Conservation (phyloP, 441 rosid genomes). For the Omphalea diandra region DNA sequence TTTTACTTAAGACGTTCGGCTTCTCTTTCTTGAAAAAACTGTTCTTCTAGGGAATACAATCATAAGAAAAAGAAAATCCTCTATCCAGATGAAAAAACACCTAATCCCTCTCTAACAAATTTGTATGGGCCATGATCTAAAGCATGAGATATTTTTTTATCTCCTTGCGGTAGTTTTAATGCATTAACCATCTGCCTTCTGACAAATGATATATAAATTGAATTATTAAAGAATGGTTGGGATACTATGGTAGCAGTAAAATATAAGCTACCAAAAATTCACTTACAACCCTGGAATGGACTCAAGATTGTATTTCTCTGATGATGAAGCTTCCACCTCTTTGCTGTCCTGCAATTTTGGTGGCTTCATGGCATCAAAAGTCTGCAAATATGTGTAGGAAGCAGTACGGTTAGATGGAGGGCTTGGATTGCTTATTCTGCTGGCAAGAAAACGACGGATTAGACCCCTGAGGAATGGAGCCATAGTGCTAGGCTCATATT, state of each 20-base stretch:
- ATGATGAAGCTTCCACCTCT: conserved; percentile 43
- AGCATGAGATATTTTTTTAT: neutral
- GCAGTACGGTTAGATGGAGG: conserved; percentile 53
- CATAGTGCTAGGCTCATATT: conserved; percentile 94
- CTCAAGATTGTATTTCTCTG: conserved; percentile 83
- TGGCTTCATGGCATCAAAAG: conserved; percentile 61
- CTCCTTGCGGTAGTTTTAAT: conserved; percentile 5
- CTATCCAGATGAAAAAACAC: neutral
- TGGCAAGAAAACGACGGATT: conserved; percentile 91
- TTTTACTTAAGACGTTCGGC: neutral
- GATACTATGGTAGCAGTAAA: neutral
- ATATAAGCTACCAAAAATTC: conserved; percentile 9
- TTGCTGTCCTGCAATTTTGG: conserved; percentile 52
- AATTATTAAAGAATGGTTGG: conserved; percentile 33
- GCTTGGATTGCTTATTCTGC: conserved; percentile 86
- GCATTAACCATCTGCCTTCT: conserved; percentile 14
- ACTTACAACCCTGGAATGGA: conserved; percentile 85
- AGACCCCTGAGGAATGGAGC: conserved; percentile 90
- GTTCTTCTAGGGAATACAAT: neutral
- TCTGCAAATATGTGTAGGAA: conserved; percentile 66
- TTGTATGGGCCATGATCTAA: neutral
- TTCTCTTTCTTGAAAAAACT: neutral
- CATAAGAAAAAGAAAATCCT: neutral
- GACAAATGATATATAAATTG: conserved; percentile 9
- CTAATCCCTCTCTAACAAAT: neutral